Conservation (phyloP, 2,329 filamentous ascomycete species). For the Neofusicoccum parvum region DNA sequence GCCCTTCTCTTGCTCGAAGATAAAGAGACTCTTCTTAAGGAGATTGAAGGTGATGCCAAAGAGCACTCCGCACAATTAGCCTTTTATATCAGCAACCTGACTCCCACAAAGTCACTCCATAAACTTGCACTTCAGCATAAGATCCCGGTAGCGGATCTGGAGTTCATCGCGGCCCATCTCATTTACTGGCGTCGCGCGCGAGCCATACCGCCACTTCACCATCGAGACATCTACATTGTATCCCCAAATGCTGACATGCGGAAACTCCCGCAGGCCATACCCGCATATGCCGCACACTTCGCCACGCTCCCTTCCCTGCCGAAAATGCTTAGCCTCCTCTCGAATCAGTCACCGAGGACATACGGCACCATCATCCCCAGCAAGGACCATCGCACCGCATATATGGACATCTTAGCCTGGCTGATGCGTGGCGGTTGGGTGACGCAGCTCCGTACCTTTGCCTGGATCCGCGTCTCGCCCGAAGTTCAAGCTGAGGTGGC, state of each 20-base stretch:
- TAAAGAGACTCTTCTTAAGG: slow-evolving; percentile 74
- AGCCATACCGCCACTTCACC: slow-evolving; percentile 86
- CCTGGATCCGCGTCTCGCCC: slow-evolving; percentile 81
- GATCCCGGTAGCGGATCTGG: slow-evolving; percentile 77
- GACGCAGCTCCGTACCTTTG: slow-evolving; percentile 87
- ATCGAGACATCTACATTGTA: slow-evolving; percentile 86
- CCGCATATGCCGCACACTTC: slow-evolving; percentile 76
- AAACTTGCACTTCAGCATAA: slow-evolving; percentile 72
- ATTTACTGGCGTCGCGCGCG: slow-evolving; percentile 95
- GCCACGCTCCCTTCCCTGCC: slow-evolving; percentile 80
- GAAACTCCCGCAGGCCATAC: slow-evolving; percentile 68
- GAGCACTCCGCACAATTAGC: slow-evolving; percentile 76
- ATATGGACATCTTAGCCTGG: slow-evolving; percentile 91
- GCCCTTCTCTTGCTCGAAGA: slow-evolving; percentile 83
- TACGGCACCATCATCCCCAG: slow-evolving; percentile 85
- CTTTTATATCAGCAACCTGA: slow-evolving; percentile 65
- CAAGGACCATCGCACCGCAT: slow-evolving; percentile 82
- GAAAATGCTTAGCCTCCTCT: slow-evolving; percentile 84
- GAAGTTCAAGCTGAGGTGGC: slow-evolving; percentile 82
- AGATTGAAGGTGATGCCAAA: slow-evolving; percentile 69
- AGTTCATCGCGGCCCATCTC: slow-evolving; percentile 86
- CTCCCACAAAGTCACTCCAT: slow-evolving; percentile 66
- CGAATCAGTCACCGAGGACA: slow-evolving; percentile 70
- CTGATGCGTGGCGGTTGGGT: slow-evolving; percentile 91
- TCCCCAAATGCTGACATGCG: slow-evolving; percentile 84